Conservation (phyloP, 1,284 basidiomycete genomes). For the Cutaneotrichosporon sp. region DNA sequence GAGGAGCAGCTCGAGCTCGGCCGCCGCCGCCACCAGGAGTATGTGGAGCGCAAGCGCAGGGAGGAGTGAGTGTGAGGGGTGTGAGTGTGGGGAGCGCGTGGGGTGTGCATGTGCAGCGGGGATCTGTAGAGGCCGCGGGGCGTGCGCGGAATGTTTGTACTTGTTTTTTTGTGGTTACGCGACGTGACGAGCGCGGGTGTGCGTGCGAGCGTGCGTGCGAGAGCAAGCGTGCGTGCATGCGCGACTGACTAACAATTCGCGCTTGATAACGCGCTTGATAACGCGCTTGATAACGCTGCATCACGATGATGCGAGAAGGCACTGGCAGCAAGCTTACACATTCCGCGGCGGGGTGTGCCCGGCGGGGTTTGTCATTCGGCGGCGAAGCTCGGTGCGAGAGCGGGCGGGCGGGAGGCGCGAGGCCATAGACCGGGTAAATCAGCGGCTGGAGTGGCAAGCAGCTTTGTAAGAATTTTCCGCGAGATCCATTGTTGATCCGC, state of each 20-base stretch:
- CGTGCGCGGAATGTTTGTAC: background rate
- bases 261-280: background rate
- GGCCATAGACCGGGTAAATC: background rate
- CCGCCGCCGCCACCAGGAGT: conserved; percentile 41
- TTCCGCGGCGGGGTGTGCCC: background rate
- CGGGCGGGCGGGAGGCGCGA: too few relatives aligned
- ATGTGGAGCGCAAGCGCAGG: conserved; percentile 24
- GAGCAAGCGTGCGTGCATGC: background rate
- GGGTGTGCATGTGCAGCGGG: background rate
- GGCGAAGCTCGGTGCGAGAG: too few relatives aligned
- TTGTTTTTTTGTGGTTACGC: background rate
- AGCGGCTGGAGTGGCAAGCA: background rate
- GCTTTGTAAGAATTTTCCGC: background rate
- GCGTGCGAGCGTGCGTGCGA: background rate
- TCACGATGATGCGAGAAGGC: background rate
- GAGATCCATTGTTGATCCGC: background rate
- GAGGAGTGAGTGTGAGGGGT: conserved; percentile 15
- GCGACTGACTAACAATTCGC: background rate
- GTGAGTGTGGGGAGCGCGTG: background rate
- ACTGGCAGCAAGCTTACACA: background rate
- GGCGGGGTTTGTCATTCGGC: background rate
- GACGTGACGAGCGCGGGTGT: background rate
- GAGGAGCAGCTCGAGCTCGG: conserved; percentile 42
- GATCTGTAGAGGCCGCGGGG: background rate
- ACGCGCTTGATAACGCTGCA: background rate